Base-by-base conservation (phyloP, 352 stramenopile species). In the Pseudoperonospora humuli region DNA sequence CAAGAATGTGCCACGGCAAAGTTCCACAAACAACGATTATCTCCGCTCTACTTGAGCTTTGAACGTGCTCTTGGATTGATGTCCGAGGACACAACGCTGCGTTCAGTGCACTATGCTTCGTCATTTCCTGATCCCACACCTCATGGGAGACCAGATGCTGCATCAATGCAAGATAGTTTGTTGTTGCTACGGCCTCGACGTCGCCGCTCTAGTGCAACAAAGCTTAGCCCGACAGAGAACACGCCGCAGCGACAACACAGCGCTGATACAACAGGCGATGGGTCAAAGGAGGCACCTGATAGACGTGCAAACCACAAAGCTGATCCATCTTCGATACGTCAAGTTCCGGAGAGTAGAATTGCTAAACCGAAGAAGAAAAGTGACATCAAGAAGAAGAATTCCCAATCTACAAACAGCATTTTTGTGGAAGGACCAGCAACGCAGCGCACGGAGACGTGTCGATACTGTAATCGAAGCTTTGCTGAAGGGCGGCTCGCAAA, bases 401-500 rank as follows among this genome's bases (percentile, higher is more conserved):
- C 20, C 1, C 41, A 62, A 13, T 24, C 53, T 14, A 14, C 36
- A 13, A 50, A 23, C 23, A 55, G 28, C 32, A 26, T 31, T 5
- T 39, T 44, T 23, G 32, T 28, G 21, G 26, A 17, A 29, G 24
- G 18, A 11, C 27, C 46, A 45, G 47, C 20, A 1, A 39, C 23
- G 15, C 54, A 70, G 23, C 49, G 67, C 13, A 64, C 50, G 24
- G 78, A 93, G 54, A 88, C 67, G 11, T 93, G 81, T 50, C 68
- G 72, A 4, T 86, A 89, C 52, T 93, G 81, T 38, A 53, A 49
- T 6, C 72, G 78, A 5, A 89, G 72, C 47, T 93, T 93, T 50
- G 81, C 81, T 8, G 70, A 89, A 66, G 81, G 81, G 2, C 62
- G 78, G 1, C 58, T 93, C 7, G 70, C 64, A 2, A 93, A 93